phyloP scores from a whole-genome alignment of 2,329 filamentous ascomycete genomes.

The Ophiostoma piceae region DNA sequence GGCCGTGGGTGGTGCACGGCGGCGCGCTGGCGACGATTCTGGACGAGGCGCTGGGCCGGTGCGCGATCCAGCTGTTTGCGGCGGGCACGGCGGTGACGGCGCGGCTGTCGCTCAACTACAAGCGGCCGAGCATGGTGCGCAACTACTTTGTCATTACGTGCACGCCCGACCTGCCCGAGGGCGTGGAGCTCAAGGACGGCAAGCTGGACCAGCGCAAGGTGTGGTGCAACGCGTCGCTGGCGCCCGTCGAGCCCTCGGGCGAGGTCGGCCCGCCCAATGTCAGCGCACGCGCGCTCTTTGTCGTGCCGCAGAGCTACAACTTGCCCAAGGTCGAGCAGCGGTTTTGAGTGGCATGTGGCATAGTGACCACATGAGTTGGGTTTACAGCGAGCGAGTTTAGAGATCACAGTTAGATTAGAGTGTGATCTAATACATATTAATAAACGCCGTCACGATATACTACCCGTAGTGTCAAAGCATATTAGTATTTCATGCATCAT shows the following conservation, averaged over 20 bases:
- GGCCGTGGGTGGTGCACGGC: conserved; percentile 68
- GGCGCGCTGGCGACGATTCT: conserved; percentile 63
- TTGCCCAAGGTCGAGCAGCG: conserved; percentile 24
- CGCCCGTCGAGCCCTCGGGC: conserved; percentile 40
- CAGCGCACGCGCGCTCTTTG: conserved; percentile 53
- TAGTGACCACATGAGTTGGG: not conserved
- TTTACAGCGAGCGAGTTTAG: not conserved
- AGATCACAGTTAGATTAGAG: not conserved
- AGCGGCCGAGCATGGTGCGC: conserved; percentile 36
- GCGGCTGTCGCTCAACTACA: conserved; percentile 57
- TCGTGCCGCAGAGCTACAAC: conserved; percentile 49
- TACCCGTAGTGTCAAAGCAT: not conserved
- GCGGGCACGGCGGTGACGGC: conserved; percentile 51
- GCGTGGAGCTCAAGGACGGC: not conserved
- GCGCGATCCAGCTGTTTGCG: conserved; percentile 47
- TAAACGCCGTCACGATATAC: not conserved
- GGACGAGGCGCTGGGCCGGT: conserved; percentile 64
- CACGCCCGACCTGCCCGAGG: conserved; percentile 30
- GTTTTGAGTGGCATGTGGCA: conserved; percentile 21
- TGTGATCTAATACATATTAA: not conserved
- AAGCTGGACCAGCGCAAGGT: conserved; percentile 39
- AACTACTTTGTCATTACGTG: conserved; percentile 29
- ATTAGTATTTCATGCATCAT: too few relatives aligned
- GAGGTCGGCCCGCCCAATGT: conserved; percentile 51
- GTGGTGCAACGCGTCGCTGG: conserved; percentile 51